phyloP scores from a whole-genome alignment of 345 rosid genomes.

The Hevea brasiliensis region DNA sequence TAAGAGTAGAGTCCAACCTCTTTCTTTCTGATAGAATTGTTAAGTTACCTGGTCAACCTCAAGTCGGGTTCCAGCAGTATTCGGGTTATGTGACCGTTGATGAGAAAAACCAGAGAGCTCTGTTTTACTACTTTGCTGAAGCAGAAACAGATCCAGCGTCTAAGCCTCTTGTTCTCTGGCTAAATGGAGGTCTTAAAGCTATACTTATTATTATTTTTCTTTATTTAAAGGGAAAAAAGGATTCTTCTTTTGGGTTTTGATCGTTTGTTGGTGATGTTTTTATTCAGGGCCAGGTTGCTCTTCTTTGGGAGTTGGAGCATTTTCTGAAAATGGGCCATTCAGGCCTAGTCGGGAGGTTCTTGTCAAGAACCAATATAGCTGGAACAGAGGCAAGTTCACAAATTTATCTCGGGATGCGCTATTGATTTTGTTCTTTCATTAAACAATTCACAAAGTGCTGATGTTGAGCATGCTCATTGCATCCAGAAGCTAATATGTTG shows the following conservation, averaged over 20 bases:
- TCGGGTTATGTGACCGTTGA: slow-evolving; percentile 89
- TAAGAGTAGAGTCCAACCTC: slow-evolving; percentile 34
- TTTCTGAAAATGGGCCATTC: slow-evolving; percentile 94
- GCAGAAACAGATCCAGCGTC: slow-evolving; percentile 72
- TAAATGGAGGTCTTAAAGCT: slow-evolving; percentile 75
- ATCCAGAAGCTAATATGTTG: slow-evolving; percentile 88
- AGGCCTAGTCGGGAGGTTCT: slow-evolving; percentile 78
- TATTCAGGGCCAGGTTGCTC: slow-evolving; percentile 92
- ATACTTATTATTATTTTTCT: too few relatives aligned
- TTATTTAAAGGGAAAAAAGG: background rate
- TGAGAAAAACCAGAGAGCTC: slow-evolving; percentile 61
- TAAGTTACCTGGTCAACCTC: slow-evolving; percentile 84
- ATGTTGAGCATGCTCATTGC: slow-evolving; percentile 16
- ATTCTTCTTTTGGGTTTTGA: slow-evolving; percentile 8
- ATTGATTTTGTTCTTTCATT: background rate
- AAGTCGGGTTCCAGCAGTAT: slow-evolving; percentile 67
- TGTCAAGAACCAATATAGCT: slow-evolving; percentile 79
- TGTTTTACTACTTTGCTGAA: slow-evolving; percentile 95
- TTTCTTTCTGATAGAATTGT: slow-evolving; percentile 48
- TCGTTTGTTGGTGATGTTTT: background rate
- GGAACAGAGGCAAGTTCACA: slow-evolving; percentile 69
- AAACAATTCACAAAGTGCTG: slow-evolving; percentile 5
- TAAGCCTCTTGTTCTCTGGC: slow-evolving; percentile 96
- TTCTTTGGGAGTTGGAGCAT: slow-evolving; percentile 95
- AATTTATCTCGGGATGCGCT: background rate